Percentiles rank a stretch among this genome's conserved stretches.
Conservation (phyloP, 2,329 filamentous ascomycete genomes). For the Fusarium sp. region DNA sequence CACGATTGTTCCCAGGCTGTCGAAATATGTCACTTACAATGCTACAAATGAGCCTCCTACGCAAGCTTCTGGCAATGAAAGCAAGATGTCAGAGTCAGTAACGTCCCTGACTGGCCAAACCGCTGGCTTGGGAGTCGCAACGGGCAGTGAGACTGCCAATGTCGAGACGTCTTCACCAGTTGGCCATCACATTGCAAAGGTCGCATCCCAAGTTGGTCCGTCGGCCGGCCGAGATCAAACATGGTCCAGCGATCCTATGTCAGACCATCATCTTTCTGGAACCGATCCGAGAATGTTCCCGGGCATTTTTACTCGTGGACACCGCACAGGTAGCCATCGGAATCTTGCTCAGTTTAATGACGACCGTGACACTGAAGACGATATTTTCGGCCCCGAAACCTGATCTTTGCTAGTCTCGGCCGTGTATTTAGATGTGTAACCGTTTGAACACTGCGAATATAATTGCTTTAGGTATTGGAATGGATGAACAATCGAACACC, state of each 20-base stretch:
- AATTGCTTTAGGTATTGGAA: background rate
- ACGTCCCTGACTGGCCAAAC: slow-evolving; percentile 20
- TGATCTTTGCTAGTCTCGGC: slow-evolving; percentile 2
- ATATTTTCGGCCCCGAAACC: slow-evolving; percentile 30
- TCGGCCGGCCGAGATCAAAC: slow-evolving; percentile 45
- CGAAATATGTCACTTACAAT: slow-evolving; percentile 54
- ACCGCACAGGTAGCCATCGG: slow-evolving; percentile 53
- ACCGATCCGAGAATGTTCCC: slow-evolving; percentile 77
- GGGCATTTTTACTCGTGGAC: slow-evolving; percentile 68
- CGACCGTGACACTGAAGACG: slow-evolving; percentile 29
- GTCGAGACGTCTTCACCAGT: slow-evolving; percentile 21
- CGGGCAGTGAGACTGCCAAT: slow-evolving; percentile 8
- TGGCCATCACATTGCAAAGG: slow-evolving; percentile 11
- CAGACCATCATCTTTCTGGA: slow-evolving; percentile 61
- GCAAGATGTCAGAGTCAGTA: slow-evolving; percentile 30
- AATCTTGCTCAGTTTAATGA: slow-evolving; percentile 42
- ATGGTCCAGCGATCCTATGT: slow-evolving; percentile 51
- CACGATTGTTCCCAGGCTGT: slow-evolving; percentile 46
- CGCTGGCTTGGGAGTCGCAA: background rate
- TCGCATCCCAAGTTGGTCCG: slow-evolving; percentile 36
- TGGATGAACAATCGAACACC: background rate
- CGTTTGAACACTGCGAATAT: background rate
- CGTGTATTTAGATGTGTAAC: background rate
- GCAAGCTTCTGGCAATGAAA: slow-evolving; percentile 11
- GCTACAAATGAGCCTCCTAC: slow-evolving; percentile 32